phyloP scores from a whole-genome alignment of 805 yeast species.

The Spathaspora passalidarum region DNA sequence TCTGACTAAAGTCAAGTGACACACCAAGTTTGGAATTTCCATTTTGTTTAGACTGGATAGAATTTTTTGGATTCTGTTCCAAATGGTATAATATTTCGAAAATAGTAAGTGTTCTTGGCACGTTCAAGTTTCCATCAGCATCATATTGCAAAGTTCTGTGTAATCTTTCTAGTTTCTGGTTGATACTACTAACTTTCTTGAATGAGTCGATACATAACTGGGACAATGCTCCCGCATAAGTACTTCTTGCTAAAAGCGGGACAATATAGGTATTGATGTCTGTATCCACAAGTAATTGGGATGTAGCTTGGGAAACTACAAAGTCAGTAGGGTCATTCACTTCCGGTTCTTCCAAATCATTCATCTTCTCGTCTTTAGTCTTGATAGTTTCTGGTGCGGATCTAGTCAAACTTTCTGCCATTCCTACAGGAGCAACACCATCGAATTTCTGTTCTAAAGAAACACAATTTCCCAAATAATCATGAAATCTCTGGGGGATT shows the following conservation, averaged over 20 bases:
- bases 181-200: constrained; percentile 33
- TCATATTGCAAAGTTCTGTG: constrained; percentile 46
- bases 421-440: constrained; percentile 37
- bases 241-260: constrained; percentile 31
- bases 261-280: constrained; percentile 36
- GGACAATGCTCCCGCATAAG: constrained; percentile 33
- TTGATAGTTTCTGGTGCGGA: constrained; percentile 19
- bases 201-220: constrained; percentile 40
- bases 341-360: neutral
- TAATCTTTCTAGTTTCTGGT: constrained; percentile 42
- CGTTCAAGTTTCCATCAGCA: constrained; percentile 26
- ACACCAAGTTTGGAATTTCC: constrained; percentile 10
- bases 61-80: constrained; percentile 2
- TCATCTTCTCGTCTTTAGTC: neutral
- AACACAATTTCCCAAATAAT: constrained; percentile 20
- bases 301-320: constrained; percentile 32
- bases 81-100: constrained; percentile 29
- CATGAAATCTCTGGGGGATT: constrained; percentile 30
- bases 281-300: constrained; percentile 30
- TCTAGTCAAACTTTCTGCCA: constrained; percentile 25
- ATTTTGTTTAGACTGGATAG: neutral
- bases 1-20: constrained; percentile 5
- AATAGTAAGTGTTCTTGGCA: constrained; percentile 31
- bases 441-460: constrained; percentile 27
- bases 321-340: constrained; percentile 20